These are phyloP conservation scores for Pyricularia sp. DNA, from an alignment of 2,329 filamentous ascomycete genomes.

Conservation along the genomic window DNA sequence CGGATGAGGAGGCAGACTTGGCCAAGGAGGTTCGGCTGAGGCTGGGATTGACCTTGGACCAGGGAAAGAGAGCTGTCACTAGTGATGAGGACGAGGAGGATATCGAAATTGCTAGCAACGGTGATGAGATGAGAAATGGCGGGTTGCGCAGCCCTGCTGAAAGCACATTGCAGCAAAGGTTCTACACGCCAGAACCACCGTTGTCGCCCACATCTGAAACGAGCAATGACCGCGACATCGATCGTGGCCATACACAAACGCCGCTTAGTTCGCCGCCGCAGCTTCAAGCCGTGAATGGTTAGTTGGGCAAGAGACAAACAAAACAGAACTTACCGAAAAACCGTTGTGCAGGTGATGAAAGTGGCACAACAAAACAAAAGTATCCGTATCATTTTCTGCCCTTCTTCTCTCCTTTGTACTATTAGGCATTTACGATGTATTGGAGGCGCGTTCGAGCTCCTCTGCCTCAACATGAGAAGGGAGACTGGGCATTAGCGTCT, in stretches of 20 bases:
- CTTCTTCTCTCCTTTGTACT: not conserved
- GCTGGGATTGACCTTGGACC: conserved; percentile 2
- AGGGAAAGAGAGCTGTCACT: conserved; percentile 15
- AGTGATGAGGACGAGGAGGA: conserved; percentile 6
- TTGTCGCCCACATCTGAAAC: conserved; percentile 14
- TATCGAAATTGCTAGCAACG: conserved; percentile 8
- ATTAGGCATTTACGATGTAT: not conserved
- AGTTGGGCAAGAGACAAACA: conserved; percentile 57
- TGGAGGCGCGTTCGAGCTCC: not conserved
- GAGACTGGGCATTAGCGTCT: not conserved
- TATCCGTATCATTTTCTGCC: not conserved
- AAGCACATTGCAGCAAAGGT: conserved; percentile 19
- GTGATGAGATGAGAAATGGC: conserved; percentile 8
- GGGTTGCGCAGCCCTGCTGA: conserved; percentile 14
- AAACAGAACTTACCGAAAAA: conserved; percentile 29
- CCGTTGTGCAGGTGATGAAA: conserved; percentile 30
- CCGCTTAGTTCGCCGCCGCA: not conserved
- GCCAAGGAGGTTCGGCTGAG: not conserved
- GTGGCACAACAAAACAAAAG: not conserved
- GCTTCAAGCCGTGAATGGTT: conserved; percentile 26
- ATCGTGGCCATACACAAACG: not conserved
- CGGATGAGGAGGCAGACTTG: conserved; percentile 10
- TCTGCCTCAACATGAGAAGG: not conserved
- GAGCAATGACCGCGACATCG: not conserved
- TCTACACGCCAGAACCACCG: conserved; percentile 29